Conservation (phyloP, 768 basidiomycete species). For the Trametes cubensis region DNA sequence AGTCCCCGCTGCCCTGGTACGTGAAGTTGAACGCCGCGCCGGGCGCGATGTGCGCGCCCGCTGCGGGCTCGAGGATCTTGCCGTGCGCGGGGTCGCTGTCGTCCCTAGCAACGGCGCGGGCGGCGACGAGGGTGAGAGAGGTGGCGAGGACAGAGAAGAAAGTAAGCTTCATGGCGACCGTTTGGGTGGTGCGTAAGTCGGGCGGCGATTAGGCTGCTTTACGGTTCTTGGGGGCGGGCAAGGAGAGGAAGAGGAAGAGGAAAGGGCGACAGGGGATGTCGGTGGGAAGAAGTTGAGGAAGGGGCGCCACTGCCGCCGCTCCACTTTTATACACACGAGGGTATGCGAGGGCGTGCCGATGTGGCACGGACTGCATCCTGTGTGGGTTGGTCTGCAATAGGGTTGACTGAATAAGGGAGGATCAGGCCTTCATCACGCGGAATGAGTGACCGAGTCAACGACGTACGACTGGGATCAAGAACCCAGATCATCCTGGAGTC, state of each 20-base stretch:
- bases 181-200: not conserved
- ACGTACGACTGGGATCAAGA: constrained; percentile 8
- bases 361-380: not conserved
- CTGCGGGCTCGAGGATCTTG: constrained; percentile 35
- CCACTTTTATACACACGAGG: constrained; percentile 6
- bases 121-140: constrained; percentile 12
- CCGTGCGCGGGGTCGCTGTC: constrained; percentile 23
- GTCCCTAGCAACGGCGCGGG: constrained; percentile 6
- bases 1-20: constrained; percentile 44
- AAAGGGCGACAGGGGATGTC: constrained; percentile 1
- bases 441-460: not conserved
- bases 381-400: not conserved
- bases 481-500: constrained; percentile 5
- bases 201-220: constrained; percentile 13
- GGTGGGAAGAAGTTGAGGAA: not conserved
- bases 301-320: not conserved
- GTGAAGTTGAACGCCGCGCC: constrained; percentile 44
- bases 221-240: not conserved
- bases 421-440: not conserved
- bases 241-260: not conserved
- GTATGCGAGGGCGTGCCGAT: not conserved
- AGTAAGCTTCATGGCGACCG: constrained; percentile 9
- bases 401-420: not conserved
- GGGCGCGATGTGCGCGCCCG: constrained; percentile 43
- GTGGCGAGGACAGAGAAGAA: constrained; percentile 10